Percentiles rank a stretch among this genome's conserved stretches.
phyloP scores from a whole-genome alignment of 129 eudicot species.

The Gnaphalium uliginosum region DNA sequence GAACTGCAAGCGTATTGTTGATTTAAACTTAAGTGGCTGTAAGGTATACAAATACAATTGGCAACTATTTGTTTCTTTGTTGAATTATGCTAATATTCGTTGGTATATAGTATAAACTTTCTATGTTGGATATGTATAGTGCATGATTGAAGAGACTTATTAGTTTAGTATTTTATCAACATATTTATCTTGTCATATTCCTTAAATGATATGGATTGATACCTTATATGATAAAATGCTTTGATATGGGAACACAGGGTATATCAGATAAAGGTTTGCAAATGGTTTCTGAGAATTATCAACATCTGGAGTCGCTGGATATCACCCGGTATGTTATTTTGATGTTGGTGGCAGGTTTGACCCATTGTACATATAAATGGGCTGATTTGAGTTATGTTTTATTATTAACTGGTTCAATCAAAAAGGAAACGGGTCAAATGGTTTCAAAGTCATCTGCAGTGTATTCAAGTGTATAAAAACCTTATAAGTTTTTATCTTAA shows the following conservation, averaged over 20 bases:
- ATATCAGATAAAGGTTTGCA: conserved; percentile 74
- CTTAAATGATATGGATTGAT: conserved; percentile 3
- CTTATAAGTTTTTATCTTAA: no score
- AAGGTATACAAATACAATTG: conserved; percentile 53
- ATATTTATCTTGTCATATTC: conserved; percentile 9
- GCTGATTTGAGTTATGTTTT: neutral
- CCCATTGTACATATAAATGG: neutral
- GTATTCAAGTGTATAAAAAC: neutral
- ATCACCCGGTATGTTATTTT: conserved; percentile 65
- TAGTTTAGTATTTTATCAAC: conserved; percentile 1
- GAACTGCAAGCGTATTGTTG: conserved; percentile 76
- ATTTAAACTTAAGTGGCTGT: conserved; percentile 96
- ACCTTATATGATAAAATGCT: conserved; percentile 8
- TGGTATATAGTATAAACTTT: neutral
- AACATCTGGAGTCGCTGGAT: conserved; percentile 65
- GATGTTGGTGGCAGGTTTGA: neutral
- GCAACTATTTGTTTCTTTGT: neutral
- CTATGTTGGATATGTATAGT: neutral
- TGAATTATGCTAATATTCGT: neutral
- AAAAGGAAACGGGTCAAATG: no score
- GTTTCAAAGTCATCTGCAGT: no score
- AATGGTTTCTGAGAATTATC: conserved; percentile 64
- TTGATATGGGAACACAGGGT: conserved; percentile 50
- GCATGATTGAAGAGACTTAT: conserved; percentile 7
- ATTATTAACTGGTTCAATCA: neutral